Evolutionary conservation across 208 protist species (phyloP).

Genomic region (Herpetomonas tarakana): DNA sequence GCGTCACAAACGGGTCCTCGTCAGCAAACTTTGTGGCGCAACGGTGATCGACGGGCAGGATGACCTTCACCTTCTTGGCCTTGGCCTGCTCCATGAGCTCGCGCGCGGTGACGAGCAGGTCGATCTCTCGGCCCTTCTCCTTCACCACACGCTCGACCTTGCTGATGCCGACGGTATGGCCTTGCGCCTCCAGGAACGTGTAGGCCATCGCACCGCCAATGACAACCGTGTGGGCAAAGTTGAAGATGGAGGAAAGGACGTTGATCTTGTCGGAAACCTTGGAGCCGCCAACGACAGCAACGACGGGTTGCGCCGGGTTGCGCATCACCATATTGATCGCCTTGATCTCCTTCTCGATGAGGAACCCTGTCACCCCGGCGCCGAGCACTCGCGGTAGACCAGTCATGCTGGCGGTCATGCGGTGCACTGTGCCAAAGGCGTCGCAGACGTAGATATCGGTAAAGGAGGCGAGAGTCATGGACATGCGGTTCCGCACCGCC

Average conservation of each 20-base stretch:
- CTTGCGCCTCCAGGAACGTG: slow-evolving; percentile 95
- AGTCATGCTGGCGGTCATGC: slow-evolving; percentile 96
- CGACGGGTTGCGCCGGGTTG: slow-evolving; percentile 84
- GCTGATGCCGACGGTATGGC: slow-evolving; percentile 91
- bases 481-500: slow-evolving; percentile 59
- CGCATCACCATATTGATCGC: slow-evolving; percentile 96
- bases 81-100: slow-evolving; percentile 85
- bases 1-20: slow-evolving; percentile 73
- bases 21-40: slow-evolving; percentile 92
- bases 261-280: slow-evolving; percentile 99
- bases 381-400: slow-evolving; percentile 86
- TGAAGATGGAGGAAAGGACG: slow-evolving; percentile 98
- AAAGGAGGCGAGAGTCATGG: slow-evolving; percentile 87
- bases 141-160: slow-evolving; percentile 92
- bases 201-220: slow-evolving; percentile 99
- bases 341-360: slow-evolving; percentile 99
- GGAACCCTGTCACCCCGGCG: slow-evolving; percentile 96
- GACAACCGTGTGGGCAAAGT: slow-evolving; percentile 98
- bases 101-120: slow-evolving; percentile 69
- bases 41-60: slow-evolving; percentile 98
- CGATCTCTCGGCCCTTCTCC: slow-evolving; percentile 82
- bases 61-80: slow-evolving; percentile 93
- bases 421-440: slow-evolving; percentile 99
- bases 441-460: slow-evolving; percentile 99
- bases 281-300: slow-evolving; percentile 96